Evolutionary conservation across 108 stramenopile genomes (phyloP).

Genomic region (Bacterosira constricta): DNA sequence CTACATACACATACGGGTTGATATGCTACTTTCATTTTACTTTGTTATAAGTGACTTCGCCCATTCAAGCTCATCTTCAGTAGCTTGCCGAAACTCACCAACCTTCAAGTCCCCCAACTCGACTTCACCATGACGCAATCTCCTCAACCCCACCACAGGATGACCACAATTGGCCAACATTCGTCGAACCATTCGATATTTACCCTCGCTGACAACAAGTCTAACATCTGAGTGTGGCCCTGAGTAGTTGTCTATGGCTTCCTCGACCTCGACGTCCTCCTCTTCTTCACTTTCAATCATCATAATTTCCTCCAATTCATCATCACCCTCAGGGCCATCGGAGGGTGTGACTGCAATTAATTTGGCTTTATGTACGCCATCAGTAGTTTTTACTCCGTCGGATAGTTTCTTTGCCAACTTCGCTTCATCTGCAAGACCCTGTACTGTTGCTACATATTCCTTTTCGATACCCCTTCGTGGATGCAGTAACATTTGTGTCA

Average conservation of each 20-base stretch:
- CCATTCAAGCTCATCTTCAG: conserved; percentile 69
- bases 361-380: conserved; percentile 65
- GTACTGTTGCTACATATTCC: conserved; percentile 81
- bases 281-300: conserved; percentile 49
- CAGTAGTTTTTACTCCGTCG: conserved; percentile 69
- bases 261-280: neutral
- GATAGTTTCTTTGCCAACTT: conserved; percentile 49
- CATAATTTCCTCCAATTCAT: conserved; percentile 42
- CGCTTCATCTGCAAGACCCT: conserved; percentile 59
- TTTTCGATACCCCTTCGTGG: conserved; percentile 76
- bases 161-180: conserved; percentile 84
- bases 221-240: conserved; percentile 63
- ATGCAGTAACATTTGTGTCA: conserved; percentile 83
- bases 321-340: conserved; percentile 32
- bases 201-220: conserved; percentile 80
- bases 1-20: neutral
- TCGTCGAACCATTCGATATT: conserved; percentile 86
- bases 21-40: conserved; percentile 22
- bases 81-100: conserved; percentile 63
- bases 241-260: conserved; percentile 50
- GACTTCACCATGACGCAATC: conserved; percentile 69
- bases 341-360: conserved; percentile 45
- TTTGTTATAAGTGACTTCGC: conserved; percentile 52
- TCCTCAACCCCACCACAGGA: conserved; percentile 70
- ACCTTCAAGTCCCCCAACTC: conserved; percentile 55